Conservation (phyloP, 1,284 basidiomycete species). For the Amylostereum areolatum region DNA sequence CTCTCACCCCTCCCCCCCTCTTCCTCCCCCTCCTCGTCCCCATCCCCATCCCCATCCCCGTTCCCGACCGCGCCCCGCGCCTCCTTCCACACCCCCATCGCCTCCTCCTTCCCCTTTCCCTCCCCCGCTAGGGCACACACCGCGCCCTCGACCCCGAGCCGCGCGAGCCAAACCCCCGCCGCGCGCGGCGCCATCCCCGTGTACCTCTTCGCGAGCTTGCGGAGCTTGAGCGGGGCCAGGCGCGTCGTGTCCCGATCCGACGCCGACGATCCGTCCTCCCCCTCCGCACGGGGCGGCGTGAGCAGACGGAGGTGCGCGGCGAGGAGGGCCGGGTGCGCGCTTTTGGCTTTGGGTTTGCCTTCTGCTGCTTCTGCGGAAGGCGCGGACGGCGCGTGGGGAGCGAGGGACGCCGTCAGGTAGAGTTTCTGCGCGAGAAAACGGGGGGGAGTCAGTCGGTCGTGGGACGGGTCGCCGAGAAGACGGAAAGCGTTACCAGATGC, state of each 20-base stretch:
- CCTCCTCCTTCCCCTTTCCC: slow-evolving; percentile 20
- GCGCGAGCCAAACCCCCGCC: slow-evolving; percentile 45
- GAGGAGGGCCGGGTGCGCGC: slow-evolving; percentile 27
- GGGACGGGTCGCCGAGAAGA: background rate
- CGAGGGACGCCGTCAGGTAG: slow-evolving; percentile 51
- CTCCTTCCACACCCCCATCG: slow-evolving; percentile 31
- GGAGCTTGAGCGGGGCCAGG: too few relatives aligned
- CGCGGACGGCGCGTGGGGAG: slow-evolving; percentile 23
- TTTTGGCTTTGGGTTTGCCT: slow-evolving; percentile 13
- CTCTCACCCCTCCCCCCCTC: slow-evolving; percentile 28
- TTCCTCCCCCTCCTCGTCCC: slow-evolving; percentile 37
- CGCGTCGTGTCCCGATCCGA: too few relatives aligned
- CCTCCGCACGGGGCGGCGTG: slow-evolving; percentile 20
- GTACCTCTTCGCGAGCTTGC: slow-evolving; percentile 41
- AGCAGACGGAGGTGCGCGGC: slow-evolving; percentile 44
- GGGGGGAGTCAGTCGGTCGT: background rate
- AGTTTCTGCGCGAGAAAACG: slow-evolving; percentile 27
- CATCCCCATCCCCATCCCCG: slow-evolving; percentile 21
- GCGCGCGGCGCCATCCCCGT: slow-evolving; percentile 27
- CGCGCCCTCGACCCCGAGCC: slow-evolving; percentile 39
- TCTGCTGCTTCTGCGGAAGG: too few relatives aligned
- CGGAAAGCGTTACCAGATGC: slow-evolving; percentile 52
- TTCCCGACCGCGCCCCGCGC: slow-evolving; percentile 31
- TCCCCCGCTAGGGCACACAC: too few relatives aligned
- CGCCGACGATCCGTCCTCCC: too few relatives aligned